Base-by-base conservation (phyloP, 805 yeast species). In the Barnettozyma pratensis region DNA sequence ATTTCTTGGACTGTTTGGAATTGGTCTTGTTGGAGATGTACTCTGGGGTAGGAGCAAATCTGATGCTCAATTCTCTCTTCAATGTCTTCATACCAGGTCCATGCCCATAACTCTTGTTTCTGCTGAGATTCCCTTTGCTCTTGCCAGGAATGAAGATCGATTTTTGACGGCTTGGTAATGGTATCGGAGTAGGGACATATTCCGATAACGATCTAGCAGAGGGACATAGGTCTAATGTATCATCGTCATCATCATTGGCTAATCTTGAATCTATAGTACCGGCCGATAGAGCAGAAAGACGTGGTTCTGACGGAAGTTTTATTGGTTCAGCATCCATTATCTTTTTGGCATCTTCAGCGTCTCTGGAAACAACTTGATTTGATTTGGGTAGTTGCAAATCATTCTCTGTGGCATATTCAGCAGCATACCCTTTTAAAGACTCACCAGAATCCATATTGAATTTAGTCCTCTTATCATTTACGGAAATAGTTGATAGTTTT, bases 361-460 rank as follows among this genome's bases (percentile, higher is more conserved):
- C 54, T 12, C 39, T 51, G 19, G 19, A 19, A 19, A 19, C 19
- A 19, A 19, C 19, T 19, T 4, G 51, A 39, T 1, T 39, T 39
- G 1, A 19, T 19, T 35, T 44, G 3, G 56, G 55, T 5, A 53
- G 10, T 14, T 38, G 35, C 27, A 55, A 49, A 11, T 53, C 60
- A 11, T 38, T 48, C 1, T 36, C 30, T 1, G 38, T 14, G 1
- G 54, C 47, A 39, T 55, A 53, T 2, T 51, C 54, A 7, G 54
- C 58, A 2, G 58, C 61, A 39, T 34, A 52, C 2, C 54, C 58
- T 30, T 50, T 35, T 5, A 61, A 43, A 4, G 64, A 59, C 14
- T 49, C 54, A 9, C 64, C 64, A 25, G 64, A 61, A 7, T 59
- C 58, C 40, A 55, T 34, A 34, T 53, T 55, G 10, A 57, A 51